Evolutionary conservation across 73 alveolate genomes (phyloP).

Genomic region (Paramecium octaurelia): DNA sequence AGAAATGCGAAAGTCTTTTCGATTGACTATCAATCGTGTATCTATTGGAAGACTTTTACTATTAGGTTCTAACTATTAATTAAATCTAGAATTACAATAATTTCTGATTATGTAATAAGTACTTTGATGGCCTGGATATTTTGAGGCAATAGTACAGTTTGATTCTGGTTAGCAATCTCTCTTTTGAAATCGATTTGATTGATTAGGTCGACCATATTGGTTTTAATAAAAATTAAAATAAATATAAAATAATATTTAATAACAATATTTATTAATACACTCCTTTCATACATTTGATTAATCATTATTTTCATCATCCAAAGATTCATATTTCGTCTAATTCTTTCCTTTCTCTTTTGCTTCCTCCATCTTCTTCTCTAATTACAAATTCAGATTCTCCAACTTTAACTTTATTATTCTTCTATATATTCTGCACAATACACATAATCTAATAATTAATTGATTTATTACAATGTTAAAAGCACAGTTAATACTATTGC

Average conservation of each 20-base stretch:
- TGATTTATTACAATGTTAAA: background rate
- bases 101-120: background rate
- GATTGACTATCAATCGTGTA: background rate
- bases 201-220: background rate
- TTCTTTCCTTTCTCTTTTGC: background rate
- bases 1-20: background rate
- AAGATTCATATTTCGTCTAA: background rate
- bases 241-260: too few relatives aligned
- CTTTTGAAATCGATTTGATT: conserved; percentile 23
- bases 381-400: background rate
- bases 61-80: conserved; percentile 18
- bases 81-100: background rate
- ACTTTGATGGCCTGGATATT: conserved; percentile 23
- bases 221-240: too few relatives aligned
- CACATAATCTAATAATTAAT: conserved; percentile 20
- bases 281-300: background rate
- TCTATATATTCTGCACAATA: conserved; percentile 15
- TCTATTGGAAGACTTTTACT: background rate
- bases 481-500: background rate
- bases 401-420: background rate
- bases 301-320: background rate
- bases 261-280: background rate
- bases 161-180: background rate
- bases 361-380: background rate
- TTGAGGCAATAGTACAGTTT: background rate